Conservation (phyloP, 2,329 filamentous ascomycete genomes). For the Colletotrichum eleusines region DNA sequence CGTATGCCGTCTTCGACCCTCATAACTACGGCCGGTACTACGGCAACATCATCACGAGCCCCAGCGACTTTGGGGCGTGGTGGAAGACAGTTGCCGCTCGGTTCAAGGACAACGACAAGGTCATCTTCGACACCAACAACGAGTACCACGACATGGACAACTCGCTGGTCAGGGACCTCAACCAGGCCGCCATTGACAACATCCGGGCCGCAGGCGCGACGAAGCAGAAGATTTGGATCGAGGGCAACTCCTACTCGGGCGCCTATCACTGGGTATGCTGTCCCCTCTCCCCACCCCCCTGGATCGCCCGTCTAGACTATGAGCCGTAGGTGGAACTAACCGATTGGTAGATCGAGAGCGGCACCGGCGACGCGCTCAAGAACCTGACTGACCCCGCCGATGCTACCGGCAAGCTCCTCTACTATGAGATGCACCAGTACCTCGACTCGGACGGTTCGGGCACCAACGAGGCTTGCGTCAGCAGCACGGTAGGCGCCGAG, state of each 20-base stretch:
- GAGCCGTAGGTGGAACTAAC: background rate
- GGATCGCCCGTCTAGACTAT: no score
- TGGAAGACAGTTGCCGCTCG: conserved; percentile 63
- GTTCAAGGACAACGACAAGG: conserved; percentile 62
- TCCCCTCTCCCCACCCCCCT: no score
- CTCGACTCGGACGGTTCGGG: conserved; percentile 62
- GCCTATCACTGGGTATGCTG: conserved; percentile 51
- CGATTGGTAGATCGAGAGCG: conserved; percentile 49
- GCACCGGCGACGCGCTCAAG: conserved; percentile 52
- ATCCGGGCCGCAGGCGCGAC: conserved; percentile 68
- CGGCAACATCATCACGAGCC: conserved; percentile 60
- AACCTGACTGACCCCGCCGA: conserved; percentile 57
- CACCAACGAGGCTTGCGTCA: conserved; percentile 57
- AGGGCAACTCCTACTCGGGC: conserved; percentile 62
- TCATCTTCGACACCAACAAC: conserved; percentile 72
- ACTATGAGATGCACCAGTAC: conserved; percentile 67
- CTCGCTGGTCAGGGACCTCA: conserved; percentile 64
- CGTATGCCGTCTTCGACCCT: conserved; percentile 63
- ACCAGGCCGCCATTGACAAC: conserved; percentile 69
- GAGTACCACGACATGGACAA: conserved; percentile 71
- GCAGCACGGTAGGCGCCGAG: conserved; percentile 57
- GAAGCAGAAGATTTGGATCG: conserved; percentile 61
- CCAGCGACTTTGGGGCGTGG: conserved; percentile 63
- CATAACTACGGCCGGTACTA: conserved; percentile 68
- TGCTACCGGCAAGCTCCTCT: conserved; percentile 55